phyloP scores from a whole-genome alignment of 306 rosid species.

The Cucumis cinereus region DNA sequence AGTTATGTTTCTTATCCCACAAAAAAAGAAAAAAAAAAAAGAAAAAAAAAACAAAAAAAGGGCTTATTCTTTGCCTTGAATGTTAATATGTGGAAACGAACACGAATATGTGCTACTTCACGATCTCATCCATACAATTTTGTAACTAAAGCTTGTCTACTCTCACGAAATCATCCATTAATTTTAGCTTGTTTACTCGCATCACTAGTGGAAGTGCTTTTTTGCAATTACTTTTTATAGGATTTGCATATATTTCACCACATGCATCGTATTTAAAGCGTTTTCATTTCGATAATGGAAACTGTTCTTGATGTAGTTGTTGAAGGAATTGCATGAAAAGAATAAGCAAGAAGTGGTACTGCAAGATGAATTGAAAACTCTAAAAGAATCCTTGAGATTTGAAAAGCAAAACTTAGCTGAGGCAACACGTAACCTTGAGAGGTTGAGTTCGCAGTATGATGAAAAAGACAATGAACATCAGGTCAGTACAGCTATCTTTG shows the following conservation, averaged over 20 bases:
- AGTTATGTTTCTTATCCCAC: too few species aligned
- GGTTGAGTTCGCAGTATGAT: conserved; percentile 34
- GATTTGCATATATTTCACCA: too few species aligned
- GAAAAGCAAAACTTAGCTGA: conserved; percentile 46
- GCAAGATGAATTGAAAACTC: conserved; percentile 52
- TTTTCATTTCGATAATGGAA: neutral
- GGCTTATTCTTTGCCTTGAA: too few species aligned
- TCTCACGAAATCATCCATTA: too few species aligned
- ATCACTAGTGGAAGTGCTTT: too few species aligned
- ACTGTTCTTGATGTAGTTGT: conserved; percentile 29
- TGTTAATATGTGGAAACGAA: too few species aligned
- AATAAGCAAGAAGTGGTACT: conserved; percentile 44
- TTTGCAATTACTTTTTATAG: too few species aligned
- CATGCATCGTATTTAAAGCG: neutral
- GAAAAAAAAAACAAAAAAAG: neutral
- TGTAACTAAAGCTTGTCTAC: too few species aligned
- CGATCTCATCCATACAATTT: too few species aligned
- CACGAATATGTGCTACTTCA: too few species aligned
- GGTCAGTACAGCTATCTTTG: conserved; percentile 30
- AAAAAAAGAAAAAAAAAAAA: too few species aligned
- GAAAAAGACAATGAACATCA: conserved; percentile 71
- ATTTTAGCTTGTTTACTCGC: too few species aligned
- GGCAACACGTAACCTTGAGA: conserved; percentile 37
- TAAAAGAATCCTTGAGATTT: conserved; percentile 48
- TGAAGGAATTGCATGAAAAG: conserved; percentile 49